Evolutionary conservation across 2,329 filamentous ascomycete genomes (phyloP).

Genomic region (Cladosporium oxysporum): DNA sequence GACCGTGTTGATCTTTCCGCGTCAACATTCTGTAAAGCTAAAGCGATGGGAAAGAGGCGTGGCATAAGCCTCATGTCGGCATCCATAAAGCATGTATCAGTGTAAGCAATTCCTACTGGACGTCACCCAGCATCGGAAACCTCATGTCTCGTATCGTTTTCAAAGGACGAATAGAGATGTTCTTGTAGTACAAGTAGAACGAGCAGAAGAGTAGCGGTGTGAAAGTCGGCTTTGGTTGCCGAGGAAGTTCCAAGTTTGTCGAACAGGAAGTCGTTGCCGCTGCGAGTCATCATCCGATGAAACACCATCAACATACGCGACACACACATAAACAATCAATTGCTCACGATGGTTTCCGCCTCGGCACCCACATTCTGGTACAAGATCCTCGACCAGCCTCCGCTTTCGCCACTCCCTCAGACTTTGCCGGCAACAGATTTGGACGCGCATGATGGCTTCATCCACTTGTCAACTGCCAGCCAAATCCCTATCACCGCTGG

Average conservation of each 20-base stretch:
- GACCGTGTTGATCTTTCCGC: background rate
- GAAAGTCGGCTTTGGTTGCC: background rate
- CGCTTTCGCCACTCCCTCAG: conserved; percentile 29
- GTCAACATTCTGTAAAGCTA: background rate
- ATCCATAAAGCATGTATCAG: background rate
- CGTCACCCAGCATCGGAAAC: background rate
- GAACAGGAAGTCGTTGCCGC: background rate
- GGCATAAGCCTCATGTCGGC: background rate
- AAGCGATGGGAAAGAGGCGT: background rate
- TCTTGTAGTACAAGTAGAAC: background rate
- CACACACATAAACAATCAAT: background rate
- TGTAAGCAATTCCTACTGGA: background rate
- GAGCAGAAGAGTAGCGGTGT: background rate
- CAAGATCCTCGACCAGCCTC: conserved; percentile 33
- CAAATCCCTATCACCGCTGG: conserved; percentile 34
- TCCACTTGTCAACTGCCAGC: conserved; percentile 31
- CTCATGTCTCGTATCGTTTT: background rate
- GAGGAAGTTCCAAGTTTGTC: background rate
- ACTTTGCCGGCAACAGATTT: conserved; percentile 29
- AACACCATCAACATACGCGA: background rate
- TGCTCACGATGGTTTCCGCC: conserved; percentile 3
- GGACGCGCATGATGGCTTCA: conserved; percentile 33
- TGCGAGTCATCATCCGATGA: conserved; percentile 6
- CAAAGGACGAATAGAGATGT: background rate
- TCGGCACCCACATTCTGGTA: conserved; percentile 28